Evolutionary conservation across 192 early-diverging fungal species (phyloP).

Genomic region (Backusella liffmaniae): DNA sequence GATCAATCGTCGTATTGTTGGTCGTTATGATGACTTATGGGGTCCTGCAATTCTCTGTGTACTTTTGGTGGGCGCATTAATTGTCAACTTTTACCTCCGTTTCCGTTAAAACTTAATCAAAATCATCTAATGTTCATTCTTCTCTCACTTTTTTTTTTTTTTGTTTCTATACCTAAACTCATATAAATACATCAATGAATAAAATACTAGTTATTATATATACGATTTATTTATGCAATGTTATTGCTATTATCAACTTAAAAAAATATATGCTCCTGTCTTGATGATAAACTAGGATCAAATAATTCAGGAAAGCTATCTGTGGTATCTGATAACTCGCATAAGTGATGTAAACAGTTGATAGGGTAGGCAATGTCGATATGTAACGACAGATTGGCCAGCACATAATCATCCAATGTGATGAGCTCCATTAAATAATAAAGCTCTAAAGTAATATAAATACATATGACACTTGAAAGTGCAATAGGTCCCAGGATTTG

Average conservation of each 20-base stretch:
- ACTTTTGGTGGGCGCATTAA: conserved; percentile 61
- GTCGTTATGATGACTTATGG: conserved; percentile 74
- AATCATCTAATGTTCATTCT: background rate
- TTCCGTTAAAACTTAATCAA: conserved; percentile 15
- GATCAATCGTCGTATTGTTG: conserved; percentile 42
- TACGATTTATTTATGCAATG: background rate
- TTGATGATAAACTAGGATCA: conserved; percentile 7
- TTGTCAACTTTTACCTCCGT: conserved; percentile 32
- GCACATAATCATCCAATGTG: conserved; percentile 23
- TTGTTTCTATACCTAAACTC: background rate
- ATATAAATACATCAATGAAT: background rate
- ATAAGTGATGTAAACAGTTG: conserved; percentile 31
- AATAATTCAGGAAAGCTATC: conserved; percentile 18
- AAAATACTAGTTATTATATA: background rate
- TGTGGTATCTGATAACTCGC: conserved; percentile 25
- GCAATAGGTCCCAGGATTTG: conserved; percentile 23
- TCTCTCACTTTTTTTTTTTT: background rate
- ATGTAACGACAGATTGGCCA: conserved; percentile 27
- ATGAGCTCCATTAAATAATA: conserved; percentile 25
- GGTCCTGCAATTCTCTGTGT: conserved; percentile 71
- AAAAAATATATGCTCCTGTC: background rate
- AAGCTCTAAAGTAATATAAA: conserved; percentile 26
- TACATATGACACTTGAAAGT: conserved; percentile 19
- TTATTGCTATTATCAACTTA: background rate
- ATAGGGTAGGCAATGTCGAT: conserved; percentile 33